phyloP scores from a whole-genome alignment of 208 protist genomes.

The Histomonas meleagridis region DNA sequence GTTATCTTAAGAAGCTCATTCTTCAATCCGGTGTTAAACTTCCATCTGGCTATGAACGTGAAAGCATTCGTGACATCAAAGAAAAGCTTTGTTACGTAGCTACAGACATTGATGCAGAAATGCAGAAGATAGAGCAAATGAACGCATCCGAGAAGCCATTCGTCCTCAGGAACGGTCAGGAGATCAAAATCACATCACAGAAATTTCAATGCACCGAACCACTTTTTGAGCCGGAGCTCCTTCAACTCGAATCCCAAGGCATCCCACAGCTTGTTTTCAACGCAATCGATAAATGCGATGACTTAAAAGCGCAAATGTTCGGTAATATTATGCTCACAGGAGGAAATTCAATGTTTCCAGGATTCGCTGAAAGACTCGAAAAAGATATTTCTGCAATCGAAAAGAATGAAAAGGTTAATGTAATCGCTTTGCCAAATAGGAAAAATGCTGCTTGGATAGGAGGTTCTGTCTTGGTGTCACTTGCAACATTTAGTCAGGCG shows the following conservation, averaged over 20 bases:
- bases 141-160: constrained; percentile 52
- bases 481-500: constrained; percentile 50
- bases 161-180: constrained; percentile 61
- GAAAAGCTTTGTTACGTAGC: constrained; percentile 63
- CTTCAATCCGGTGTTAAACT: background rate
- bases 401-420: constrained; percentile 49
- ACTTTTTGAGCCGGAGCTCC: constrained; percentile 67
- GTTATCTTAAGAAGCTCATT: background rate
- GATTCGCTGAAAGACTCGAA: constrained; percentile 79
- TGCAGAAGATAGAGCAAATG: constrained; percentile 48
- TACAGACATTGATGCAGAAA: constrained; percentile 56
- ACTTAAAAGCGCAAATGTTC: constrained; percentile 57
- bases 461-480: constrained; percentile 48
- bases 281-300: constrained; percentile 63
- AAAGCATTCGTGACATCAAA: constrained; percentile 65
- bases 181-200: constrained; percentile 48
- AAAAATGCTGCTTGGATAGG: constrained; percentile 63
- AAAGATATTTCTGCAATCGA: constrained; percentile 58
- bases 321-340: constrained; percentile 56
- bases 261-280: constrained; percentile 57
- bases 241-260: constrained; percentile 47
- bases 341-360: constrained; percentile 60
- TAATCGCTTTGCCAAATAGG: constrained; percentile 62
- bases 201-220: constrained; percentile 63
- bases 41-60: constrained; percentile 47